Percentiles rank a stretch among this genome's conserved stretches.
phyloP scores from a whole-genome alignment of 2,329 filamentous ascomycete species.

The Diaporthe vexans region DNA sequence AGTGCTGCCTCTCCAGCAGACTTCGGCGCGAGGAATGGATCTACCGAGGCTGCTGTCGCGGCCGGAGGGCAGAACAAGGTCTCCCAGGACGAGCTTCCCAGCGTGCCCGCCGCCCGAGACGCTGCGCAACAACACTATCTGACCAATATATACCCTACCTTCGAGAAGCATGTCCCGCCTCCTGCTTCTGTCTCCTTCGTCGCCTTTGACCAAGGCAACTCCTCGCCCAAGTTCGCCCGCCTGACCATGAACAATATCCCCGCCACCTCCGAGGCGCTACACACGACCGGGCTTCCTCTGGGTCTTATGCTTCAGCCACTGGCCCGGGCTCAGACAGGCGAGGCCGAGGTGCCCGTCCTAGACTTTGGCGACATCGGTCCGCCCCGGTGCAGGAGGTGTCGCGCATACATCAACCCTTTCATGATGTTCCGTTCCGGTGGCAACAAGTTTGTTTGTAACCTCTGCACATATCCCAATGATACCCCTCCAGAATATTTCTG shows the following conservation, averaged over 20 bases:
- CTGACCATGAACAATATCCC: slow-evolving; percentile 96
- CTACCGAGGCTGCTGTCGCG: slow-evolving; percentile 62
- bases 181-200: slow-evolving; percentile 91
- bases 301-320: slow-evolving; percentile 92
- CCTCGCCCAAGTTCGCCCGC: slow-evolving; percentile 93
- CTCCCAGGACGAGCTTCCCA: slow-evolving; percentile 93
- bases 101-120: slow-evolving; percentile 88
- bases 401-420: slow-evolving; percentile 98
- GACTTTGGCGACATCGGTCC: slow-evolving; percentile 95
- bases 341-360: slow-evolving; percentile 88
- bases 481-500: slow-evolving; percentile 93
- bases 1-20: slow-evolving; percentile 58
- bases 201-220: slow-evolving; percentile 95
- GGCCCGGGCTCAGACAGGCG: slow-evolving; percentile 85
- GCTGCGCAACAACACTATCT: slow-evolving; percentile 86
- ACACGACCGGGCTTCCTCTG: slow-evolving; percentile 85
- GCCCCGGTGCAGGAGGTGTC: slow-evolving; percentile 90
- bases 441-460: slow-evolving; percentile 97
- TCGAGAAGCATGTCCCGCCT: slow-evolving; percentile 93
- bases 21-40: slow-evolving; percentile 60
- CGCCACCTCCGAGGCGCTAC: slow-evolving; percentile 81
- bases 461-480: slow-evolving; percentile 98
- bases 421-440: slow-evolving; percentile 97
- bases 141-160: slow-evolving; percentile 91
- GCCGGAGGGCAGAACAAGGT: slow-evolving; percentile 81